Evolutionary conservation across 345 rosid species (phyloP).

Genomic region (Hibiscus syriacus): DNA sequence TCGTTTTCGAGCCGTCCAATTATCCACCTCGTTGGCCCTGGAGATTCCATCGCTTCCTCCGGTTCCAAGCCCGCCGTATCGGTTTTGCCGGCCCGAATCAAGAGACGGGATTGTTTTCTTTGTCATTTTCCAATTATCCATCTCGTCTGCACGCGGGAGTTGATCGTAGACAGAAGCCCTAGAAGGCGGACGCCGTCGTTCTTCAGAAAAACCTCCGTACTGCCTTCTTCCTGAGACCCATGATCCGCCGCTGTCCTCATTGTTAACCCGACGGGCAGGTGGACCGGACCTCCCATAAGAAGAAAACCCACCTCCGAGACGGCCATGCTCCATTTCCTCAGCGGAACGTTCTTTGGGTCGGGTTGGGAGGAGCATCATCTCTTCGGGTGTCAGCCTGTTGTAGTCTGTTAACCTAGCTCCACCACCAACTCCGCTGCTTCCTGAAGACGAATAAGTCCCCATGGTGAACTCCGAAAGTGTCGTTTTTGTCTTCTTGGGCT

Average conservation of each 20-base stretch:
- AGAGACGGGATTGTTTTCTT: slow-evolving; percentile 51
- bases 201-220: slow-evolving; percentile 74
- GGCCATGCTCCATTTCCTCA: slow-evolving; percentile 78
- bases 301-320: slow-evolving; percentile 79
- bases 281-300: slow-evolving; percentile 47
- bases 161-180: slow-evolving; percentile 82
- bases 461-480: slow-evolving; percentile 45
- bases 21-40: slow-evolving; percentile 78
- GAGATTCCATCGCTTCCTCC: slow-evolving; percentile 45
- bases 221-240: slow-evolving; percentile 63
- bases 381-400: slow-evolving; percentile 61
- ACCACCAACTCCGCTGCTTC: slow-evolving; percentile 10
- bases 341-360: slow-evolving; percentile 89
- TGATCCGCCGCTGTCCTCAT: slow-evolving; percentile 43
- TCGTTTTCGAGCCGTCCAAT: slow-evolving; percentile 62
- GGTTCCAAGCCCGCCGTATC: slow-evolving; percentile 49
- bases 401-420: slow-evolving; percentile 8
- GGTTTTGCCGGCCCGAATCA: slow-evolving; percentile 50
- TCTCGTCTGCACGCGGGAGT: slow-evolving; percentile 86
- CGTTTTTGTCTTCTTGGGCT: slow-evolving; percentile 86
- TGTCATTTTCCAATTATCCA: slow-evolving; percentile 72
- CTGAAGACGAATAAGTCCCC: slow-evolving; percentile 22
- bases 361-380: slow-evolving; percentile 79
- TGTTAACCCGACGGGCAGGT: slow-evolving; percentile 28
- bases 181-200: slow-evolving; percentile 54